These are phyloP conservation scores for Cymodocea nodosa DNA, from an alignment of 116 monocot genomes.

Conservation along the genomic window DNA sequence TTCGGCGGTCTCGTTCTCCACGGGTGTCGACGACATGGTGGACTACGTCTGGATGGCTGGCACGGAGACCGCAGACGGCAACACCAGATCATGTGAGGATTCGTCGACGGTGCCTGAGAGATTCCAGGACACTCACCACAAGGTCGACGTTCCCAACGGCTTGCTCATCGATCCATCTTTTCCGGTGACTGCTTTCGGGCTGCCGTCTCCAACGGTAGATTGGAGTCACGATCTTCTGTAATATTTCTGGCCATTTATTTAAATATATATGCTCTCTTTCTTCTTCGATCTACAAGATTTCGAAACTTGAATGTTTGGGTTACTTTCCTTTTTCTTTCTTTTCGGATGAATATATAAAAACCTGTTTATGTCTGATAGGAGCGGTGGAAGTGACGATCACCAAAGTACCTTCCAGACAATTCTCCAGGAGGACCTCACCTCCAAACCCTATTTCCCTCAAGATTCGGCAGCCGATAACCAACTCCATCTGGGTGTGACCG, in stretches of 20 bases:
- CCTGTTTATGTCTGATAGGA: conserved; percentile 6
- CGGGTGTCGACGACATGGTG: conserved; percentile 8
- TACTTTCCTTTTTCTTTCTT: background rate
- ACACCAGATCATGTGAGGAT: conserved; percentile 26
- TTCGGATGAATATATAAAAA: background rate
- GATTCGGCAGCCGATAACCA: conserved; percentile 11
- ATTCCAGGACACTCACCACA: conserved; percentile 9
- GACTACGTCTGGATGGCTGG: conserved; percentile 1
- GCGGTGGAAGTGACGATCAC: conserved; percentile 2
- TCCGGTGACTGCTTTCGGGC: conserved; percentile 21
- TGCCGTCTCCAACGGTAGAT: conserved; percentile 22
- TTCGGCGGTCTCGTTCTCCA: conserved; percentile 27
- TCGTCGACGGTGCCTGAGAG: conserved; percentile 12
- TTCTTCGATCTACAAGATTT: too few relatives aligned
- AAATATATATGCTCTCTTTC: too few relatives aligned
- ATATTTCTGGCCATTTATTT: background rate
- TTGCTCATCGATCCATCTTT: conserved; percentile 14
- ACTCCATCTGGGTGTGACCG: conserved; percentile 5
- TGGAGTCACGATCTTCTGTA: conserved; percentile 56
- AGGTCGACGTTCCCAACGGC: conserved; percentile 5
- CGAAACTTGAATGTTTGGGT: too few relatives aligned
- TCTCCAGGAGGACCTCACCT: conserved; percentile 30
- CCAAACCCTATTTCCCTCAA: conserved; percentile 17
- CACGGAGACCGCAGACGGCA: conserved; percentile 8
- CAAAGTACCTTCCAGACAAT: conserved; percentile 27